Evolutionary conservation across 2,329 filamentous ascomycete species (phyloP), one percentile per base, ranked within the genome.

Genomic region (Ophiobolus disseminans): DNA sequence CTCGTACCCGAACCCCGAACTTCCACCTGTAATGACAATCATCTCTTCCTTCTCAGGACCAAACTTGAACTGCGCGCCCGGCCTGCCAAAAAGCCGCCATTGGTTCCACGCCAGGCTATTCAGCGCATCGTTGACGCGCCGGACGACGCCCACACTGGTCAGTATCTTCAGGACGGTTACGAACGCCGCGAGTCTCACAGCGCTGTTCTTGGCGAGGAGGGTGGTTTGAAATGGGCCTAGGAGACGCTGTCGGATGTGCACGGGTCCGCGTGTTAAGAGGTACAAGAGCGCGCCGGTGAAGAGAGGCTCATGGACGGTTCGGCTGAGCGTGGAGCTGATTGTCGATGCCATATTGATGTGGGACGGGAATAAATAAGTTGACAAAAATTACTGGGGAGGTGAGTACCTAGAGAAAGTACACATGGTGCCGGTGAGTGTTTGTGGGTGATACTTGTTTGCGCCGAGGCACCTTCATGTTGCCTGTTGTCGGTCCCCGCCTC

Each of bases 91-190:
- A 1, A 42, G 43, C 66, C 72, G 45, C 69, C 73, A 76, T 46
- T 75, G 73, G 60, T 77, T 68, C 43, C 60, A 56, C 8, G 66
- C 66, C 23, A 63, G 34, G 2, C 50, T 25, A 28, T 65, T 66
- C 23, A 68, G 35, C 0, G 48, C 54, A 14, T 38, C 16, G 30
- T 62, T 65, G 16, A 58, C 45, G 11, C 52, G 51, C n/a, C 46
- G 58, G 9, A 54, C 30, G 3, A 65, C 41, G 3, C 60, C 59
- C 5, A 61, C 20, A 1, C 49, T 47, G 10, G 63, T 55, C 2
- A 66, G 48, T 13, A 60, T 21, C 45, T 69, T 68, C 21, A 69
- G 53, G 3, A 52, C 28, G 0, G 49, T 58, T 38, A 67, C 49
- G 3, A 66, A 40, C 2, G 40, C 32, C 5, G 52, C 61, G 38